Evolutionary conservation across 257 asterid genomes (phyloP).

Genomic region (Solanum neorickii): DNA sequence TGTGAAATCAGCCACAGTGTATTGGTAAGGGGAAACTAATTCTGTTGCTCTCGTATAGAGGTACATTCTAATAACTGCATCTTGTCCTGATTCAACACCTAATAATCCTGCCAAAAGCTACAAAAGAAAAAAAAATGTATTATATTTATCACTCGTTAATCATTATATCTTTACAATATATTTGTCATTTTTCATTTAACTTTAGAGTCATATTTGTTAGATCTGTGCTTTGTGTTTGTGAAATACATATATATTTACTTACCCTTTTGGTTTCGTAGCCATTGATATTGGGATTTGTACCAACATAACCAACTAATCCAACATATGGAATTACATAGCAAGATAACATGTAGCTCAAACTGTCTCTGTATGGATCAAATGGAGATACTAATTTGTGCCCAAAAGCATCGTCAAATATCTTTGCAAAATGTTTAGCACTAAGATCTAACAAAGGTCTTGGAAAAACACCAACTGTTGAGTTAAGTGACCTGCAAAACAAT

Average conservation of each 20-base stretch:
- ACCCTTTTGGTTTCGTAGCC: slow-evolving; percentile 21
- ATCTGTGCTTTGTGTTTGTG: no score
- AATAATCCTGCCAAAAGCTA: slow-evolving; percentile 36
- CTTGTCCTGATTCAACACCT: slow-evolving; percentile 46
- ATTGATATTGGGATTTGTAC: slow-evolving; percentile 27
- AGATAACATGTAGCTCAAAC: slow-evolving; percentile 32
- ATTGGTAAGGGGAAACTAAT: slow-evolving; percentile 18
- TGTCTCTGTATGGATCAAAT: slow-evolving; percentile 32
- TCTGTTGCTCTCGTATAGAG: slow-evolving; percentile 17
- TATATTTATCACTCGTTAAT: no score
- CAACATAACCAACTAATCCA: slow-evolving; percentile 39
- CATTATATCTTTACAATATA: no score
- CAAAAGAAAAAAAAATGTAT: not conserved
- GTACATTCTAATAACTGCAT: slow-evolving; percentile 30
- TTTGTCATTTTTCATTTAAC: no score
- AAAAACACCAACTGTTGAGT: slow-evolving; percentile 24
- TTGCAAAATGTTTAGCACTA: slow-evolving; percentile 23
- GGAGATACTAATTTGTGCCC: slow-evolving; percentile 28
- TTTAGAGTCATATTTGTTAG: no score
- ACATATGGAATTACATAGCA: slow-evolving; percentile 31
- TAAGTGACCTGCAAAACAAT: slow-evolving; percentile 21
- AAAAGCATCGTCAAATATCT: slow-evolving; percentile 28
- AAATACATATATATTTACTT: not conserved
- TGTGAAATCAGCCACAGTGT: slow-evolving; percentile 34
- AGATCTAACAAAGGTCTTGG: slow-evolving; percentile 38